Evolutionary conservation across 192 early-diverging fungal species (phyloP).

Genomic region (Coemansia aciculifera): DNA sequence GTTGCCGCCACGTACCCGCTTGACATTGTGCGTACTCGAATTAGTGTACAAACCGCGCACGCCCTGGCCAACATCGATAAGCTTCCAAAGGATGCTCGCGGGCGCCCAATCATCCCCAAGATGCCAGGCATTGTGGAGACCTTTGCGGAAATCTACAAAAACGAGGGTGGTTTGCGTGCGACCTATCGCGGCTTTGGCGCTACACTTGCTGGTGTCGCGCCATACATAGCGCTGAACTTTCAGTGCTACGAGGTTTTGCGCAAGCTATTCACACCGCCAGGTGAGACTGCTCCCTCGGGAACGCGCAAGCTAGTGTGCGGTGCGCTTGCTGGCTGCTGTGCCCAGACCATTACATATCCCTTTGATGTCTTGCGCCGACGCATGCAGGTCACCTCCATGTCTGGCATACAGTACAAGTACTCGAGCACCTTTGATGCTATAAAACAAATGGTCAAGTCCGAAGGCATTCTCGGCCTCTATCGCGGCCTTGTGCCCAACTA

Average conservation of each 20-base stretch:
- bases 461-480: conserved; percentile 72
- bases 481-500: conserved; percentile 81
- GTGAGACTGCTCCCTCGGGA: conserved; percentile 61
- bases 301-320: conserved; percentile 68
- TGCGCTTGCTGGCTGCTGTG: conserved; percentile 75
- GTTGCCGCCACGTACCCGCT: conserved; percentile 78
- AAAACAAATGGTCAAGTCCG: conserved; percentile 61
- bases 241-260: conserved; percentile 78
- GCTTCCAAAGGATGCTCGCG: conserved; percentile 48
- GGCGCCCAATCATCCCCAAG: conserved; percentile 58
- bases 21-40: conserved; percentile 76
- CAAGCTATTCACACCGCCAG: conserved; percentile 64
- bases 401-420: conserved; percentile 69
- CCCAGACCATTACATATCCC: conserved; percentile 81
- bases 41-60: conserved; percentile 71
- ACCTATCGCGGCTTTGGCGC: conserved; percentile 74
- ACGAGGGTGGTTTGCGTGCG: conserved; percentile 72
- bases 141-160: conserved; percentile 63
- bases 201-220: conserved; percentile 73
- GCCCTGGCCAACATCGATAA: conserved; percentile 49
- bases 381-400: conserved; percentile 79
- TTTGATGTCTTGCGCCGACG: conserved; percentile 75
- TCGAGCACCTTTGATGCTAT: conserved; percentile 70
- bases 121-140: conserved; percentile 72
- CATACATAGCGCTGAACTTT: conserved; percentile 82